Evolutionary conservation across 2,329 filamentous ascomycete species (phyloP).

Genomic region (Nannizziopsis arthrosporioides): DNA sequence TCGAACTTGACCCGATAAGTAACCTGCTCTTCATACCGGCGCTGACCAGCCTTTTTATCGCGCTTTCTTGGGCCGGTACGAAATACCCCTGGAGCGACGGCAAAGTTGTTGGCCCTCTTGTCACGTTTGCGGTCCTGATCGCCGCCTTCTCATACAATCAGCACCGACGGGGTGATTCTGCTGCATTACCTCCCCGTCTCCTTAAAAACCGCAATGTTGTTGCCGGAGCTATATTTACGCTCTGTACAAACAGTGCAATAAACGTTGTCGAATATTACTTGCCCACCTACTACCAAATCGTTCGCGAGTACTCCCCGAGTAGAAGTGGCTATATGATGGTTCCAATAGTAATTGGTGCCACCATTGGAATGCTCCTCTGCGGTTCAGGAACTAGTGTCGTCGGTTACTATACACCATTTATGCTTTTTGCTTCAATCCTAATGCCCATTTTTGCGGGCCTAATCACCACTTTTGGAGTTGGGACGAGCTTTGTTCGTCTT

Average conservation of each 20-base stretch:
- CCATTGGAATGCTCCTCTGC: slow-evolving; percentile 16
- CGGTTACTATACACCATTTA: slow-evolving; percentile 27
- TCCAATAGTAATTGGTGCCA: slow-evolving; percentile 16
- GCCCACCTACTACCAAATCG: slow-evolving; percentile 26
- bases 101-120: slow-evolving; percentile 25
- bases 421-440: slow-evolving; percentile 23
- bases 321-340: slow-evolving; percentile 22
- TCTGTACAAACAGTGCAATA: slow-evolving; percentile 18
- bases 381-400: background rate
- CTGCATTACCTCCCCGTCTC: slow-evolving; percentile 26
- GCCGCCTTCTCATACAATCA: slow-evolving; percentile 25
- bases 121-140: slow-evolving; percentile 24
- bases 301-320: slow-evolving; percentile 13
- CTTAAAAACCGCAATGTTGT: slow-evolving; percentile 21
- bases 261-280: slow-evolving; percentile 24
- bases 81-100: slow-evolving; percentile 26
- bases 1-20: slow-evolving; percentile 25
- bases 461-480: slow-evolving; percentile 23
- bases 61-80: slow-evolving; percentile 28
- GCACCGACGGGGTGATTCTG: slow-evolving; percentile 21
- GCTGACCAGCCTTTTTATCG: slow-evolving; percentile 21
- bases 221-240: slow-evolving; percentile 18
- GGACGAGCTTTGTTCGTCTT: slow-evolving; percentile 19
- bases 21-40: slow-evolving; percentile 24
- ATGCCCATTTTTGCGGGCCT: slow-evolving; percentile 27